Percentiles rank a stretch among this genome's conserved stretches.
phyloP scores from a whole-genome alignment of 768 basidiomycete genomes.

The Leucocoprinus leucothites region DNA sequence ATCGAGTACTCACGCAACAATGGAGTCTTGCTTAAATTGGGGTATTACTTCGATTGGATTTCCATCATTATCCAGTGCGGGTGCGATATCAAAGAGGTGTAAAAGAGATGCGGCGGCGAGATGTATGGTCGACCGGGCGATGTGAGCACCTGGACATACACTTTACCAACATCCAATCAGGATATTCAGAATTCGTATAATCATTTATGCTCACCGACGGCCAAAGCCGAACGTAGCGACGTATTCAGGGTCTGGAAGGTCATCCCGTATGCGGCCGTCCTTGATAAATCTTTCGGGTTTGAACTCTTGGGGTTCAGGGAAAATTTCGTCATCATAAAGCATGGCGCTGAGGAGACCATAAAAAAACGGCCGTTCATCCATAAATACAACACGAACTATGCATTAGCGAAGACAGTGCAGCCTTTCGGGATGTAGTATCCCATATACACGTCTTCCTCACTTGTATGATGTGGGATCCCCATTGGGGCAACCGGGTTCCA shows the following conservation, averaged over 20 bases:
- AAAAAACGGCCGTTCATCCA: too few relatives aligned
- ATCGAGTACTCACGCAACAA: neutral
- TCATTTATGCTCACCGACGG: neutral
- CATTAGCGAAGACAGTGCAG: too few relatives aligned
- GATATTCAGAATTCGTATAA: neutral
- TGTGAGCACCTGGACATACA: neutral
- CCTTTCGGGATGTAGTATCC: too few relatives aligned
- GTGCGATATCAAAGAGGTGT: neutral
- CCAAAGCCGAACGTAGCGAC: neutral
- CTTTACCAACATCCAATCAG: neutral
- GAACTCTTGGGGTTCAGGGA: too few relatives aligned
- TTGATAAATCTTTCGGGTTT: too few relatives aligned
- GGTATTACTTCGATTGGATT: neutral
- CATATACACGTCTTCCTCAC: too few relatives aligned
- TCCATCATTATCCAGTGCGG: neutral
- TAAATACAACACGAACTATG: too few relatives aligned
- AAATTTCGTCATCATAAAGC: too few relatives aligned
- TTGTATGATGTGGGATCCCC: too few relatives aligned
- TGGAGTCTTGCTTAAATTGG: neutral
- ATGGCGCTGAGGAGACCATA: too few relatives aligned
- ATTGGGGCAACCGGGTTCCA: too few relatives aligned
- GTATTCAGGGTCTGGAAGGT: neutral
- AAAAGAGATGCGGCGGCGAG: neutral
- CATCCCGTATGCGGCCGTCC: neutral
- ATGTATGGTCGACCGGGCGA: neutral